phyloP scores from a whole-genome alignment of 345 rosid species.

The Arabidopsis suecica region DNA sequence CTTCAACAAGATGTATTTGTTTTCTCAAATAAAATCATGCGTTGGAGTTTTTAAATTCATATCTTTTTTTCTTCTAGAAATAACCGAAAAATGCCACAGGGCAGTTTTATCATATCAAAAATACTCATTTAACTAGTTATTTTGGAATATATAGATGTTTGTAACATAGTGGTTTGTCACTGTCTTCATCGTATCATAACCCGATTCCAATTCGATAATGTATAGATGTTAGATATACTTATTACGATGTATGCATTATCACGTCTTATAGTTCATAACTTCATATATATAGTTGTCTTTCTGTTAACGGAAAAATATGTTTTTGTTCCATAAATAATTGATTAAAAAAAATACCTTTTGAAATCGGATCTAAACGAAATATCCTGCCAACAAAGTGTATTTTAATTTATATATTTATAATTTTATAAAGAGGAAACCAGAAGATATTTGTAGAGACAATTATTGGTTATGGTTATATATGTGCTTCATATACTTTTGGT shows the following conservation, averaged over 20 bases:
- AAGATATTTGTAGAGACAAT: slow-evolving; percentile 34
- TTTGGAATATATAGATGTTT: not conserved
- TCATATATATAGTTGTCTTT: not conserved
- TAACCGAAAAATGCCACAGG: not conserved
- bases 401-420: not conserved
- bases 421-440: slow-evolving; percentile 14
- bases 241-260: not conserved
- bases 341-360: not conserved
- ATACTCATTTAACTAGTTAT: not conserved
- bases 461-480: slow-evolving; percentile 31
- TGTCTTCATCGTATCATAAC: not conserved
- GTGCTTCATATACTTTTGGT: slow-evolving; percentile 26
- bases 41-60: not conserved
- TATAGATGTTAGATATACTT: not conserved
- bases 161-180: not conserved
- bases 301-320: not conserved
- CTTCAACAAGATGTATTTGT: not conserved
- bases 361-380: slow-evolving; percentile 37
- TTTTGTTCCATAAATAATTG: slow-evolving; percentile 13
- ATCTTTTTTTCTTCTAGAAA: not conserved
- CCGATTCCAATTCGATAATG: not conserved
- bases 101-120: not conserved
- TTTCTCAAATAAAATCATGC: slow-evolving; percentile 5
- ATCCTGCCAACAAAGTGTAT: slow-evolving; percentile 11
- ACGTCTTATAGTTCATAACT: not conserved